These are phyloP conservation scores for Elongisporangium prolatum DNA, from an alignment of 352 stramenopile genomes.

Conservation along the genomic window DNA sequence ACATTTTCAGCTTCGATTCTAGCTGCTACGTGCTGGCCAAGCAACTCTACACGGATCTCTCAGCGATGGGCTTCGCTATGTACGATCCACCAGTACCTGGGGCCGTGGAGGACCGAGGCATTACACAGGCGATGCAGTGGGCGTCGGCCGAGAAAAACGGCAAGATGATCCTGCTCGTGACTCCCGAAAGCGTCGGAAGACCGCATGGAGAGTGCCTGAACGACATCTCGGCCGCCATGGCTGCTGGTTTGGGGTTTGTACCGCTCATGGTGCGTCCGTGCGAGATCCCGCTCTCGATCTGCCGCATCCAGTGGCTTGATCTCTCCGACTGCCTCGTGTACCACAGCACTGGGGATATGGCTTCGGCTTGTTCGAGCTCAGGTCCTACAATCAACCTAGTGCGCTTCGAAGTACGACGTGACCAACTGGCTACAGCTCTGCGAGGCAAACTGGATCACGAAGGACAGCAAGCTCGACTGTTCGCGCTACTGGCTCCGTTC, in stretches of 20 bases:
- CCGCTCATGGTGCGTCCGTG: constrained; percentile 66
- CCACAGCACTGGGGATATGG: neutral
- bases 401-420: constrained; percentile 42
- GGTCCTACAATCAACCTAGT: constrained; percentile 33
- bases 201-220: constrained; percentile 64
- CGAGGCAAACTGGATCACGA: constrained; percentile 68
- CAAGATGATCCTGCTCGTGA: constrained; percentile 67
- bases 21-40: constrained; percentile 48
- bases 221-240: constrained; percentile 71
- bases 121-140: constrained; percentile 52
- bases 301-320: constrained; percentile 79
- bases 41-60: constrained; percentile 51
- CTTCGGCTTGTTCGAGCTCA: neutral
- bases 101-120: neutral
- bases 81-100: constrained; percentile 17
- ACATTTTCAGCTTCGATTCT: constrained; percentile 67
- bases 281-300: constrained; percentile 78
- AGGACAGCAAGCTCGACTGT: constrained; percentile 61
- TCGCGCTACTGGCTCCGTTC: constrained; percentile 58
- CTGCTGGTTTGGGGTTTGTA: constrained; percentile 59
- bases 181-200: constrained; percentile 61
- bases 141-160: constrained; percentile 48
- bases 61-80: constrained; percentile 33
- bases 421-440: constrained; percentile 52
- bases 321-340: constrained; percentile 68